A percentile compares a stretch with the other conserved stretches of the same genome.
These are phyloP conservation scores for Syzygium syzygioides DNA, from an alignment of 441 rosid genomes.

Conservation along the genomic window DNA sequence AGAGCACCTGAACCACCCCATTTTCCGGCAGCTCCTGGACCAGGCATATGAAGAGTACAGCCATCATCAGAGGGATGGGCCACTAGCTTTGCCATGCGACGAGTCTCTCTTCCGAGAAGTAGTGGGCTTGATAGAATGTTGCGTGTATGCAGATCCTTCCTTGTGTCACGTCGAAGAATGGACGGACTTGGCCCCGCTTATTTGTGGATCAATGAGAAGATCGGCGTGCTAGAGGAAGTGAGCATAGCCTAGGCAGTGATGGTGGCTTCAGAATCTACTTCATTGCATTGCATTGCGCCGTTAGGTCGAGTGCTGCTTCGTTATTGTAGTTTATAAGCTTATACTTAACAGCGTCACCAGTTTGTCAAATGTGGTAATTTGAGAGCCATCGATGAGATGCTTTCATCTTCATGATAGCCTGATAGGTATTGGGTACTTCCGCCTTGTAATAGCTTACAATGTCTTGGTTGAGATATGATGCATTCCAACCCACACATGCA, in stretches of 20 bases:
- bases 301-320: neutral
- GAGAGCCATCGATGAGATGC: neutral
- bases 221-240: neutral
- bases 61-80: constrained; percentile 15
- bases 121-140: constrained; percentile 5
- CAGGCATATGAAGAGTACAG: constrained; percentile 13
- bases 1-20: constrained; percentile 24
- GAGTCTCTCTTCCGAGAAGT: constrained; percentile 24
- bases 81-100: constrained; percentile 22
- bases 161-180: constrained; percentile 2
- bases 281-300: neutral
- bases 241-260: neutral
- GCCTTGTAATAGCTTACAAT: neutral
- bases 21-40: constrained; percentile 25
- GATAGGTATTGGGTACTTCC: neutral
- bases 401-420: neutral
- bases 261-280: neutral
- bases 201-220: constrained; percentile 11
- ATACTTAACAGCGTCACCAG: neutral
- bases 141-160: neutral
- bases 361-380: neutral
- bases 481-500: neutral
- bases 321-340: neutral
- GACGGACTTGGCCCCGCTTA: constrained; percentile 7
- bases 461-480: neutral